These are phyloP conservation scores for Rutstroemia sp. DNA, from an alignment of 2,329 filamentous ascomycete genomes.

Conservation along the genomic window DNA sequence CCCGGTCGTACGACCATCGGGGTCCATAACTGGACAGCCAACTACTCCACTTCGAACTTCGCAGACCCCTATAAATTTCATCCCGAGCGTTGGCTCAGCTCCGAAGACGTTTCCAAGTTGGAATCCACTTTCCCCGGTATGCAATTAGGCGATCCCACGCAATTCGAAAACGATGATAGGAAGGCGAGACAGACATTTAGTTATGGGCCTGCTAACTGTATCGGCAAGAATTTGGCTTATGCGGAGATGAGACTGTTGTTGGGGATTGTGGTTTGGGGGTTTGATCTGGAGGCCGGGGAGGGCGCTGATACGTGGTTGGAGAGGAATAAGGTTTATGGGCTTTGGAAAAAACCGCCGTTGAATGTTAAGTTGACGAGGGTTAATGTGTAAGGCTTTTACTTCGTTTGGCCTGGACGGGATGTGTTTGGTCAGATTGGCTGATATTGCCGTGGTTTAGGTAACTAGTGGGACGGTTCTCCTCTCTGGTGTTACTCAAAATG, in stretches of 20 bases:
- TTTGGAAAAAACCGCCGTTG: constrained; percentile 4
- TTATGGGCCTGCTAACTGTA: constrained; percentile 1
- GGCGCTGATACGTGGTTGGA: neutral
- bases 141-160: neutral
- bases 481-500: too few relatives aligned
- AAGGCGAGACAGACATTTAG: constrained; percentile 4
- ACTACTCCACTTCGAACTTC: neutral
- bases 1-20: neutral
- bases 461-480: too few relatives aligned
- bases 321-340: neutral
- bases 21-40: neutral
- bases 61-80: neutral
- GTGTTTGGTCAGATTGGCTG: too few relatives aligned
- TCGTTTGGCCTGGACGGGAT: too few relatives aligned
- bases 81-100: constrained; percentile 4
- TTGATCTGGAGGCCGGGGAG: constrained; percentile 2
- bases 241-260: constrained; percentile 7
- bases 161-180: neutral
- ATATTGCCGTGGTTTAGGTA: too few relatives aligned
- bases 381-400: neutral
- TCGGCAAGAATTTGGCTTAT: constrained; percentile 8
- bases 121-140: neutral
- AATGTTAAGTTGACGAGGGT: constrained; percentile 4
- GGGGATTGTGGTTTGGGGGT: constrained; percentile 3
- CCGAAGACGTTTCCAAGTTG: neutral